Base-by-base conservation (phyloP, 108 stramenopile genomes). In the Discostella pseudostelligera region DNA sequence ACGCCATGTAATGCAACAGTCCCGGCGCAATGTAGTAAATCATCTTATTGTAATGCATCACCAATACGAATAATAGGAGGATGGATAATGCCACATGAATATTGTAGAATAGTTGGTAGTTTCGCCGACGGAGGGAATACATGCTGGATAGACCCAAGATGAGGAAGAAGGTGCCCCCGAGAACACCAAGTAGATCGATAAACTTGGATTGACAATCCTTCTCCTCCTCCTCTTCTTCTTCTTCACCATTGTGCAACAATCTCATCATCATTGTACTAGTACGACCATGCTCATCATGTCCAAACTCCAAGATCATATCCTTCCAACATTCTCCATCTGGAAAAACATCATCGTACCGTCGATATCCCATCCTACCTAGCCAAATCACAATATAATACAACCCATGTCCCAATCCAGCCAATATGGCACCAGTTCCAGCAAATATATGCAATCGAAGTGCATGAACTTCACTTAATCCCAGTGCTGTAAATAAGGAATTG, bases 11-110 rank as follows among this genome's bases (percentile, higher is more conserved):
- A 56, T 82, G 84, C n/a, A 90, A 51, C 3, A 90, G 2, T 19
- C 84, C 71, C 13, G 82, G 82, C 12, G 78, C 69, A 32, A 85
- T 43, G 59, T 83, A 90, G 28, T 72, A 69, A 24, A 87, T 80
- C 56, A 81, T 61, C 43, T 75, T 77, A 36, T 85, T 82, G 67
- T 80, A 83, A 76, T 90, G 88, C 59, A 85, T 55, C 5, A 84
- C 40, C 21, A 80, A 43, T 11, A 56, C 56, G 9, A 84, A 36
- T 24, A 86, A 59, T 10, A 61, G 53, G 1, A 84, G 20, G 21
- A 56, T 36, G 16, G 72, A 58, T 14, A 80, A 17, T 8, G 81
- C 57, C 24, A 74, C 54, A 29, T 74, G 73, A 6, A 45, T 13
- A 3, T 35, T 39, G 62, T 81, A 83, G 56, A 90, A 90, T 50